Conservation (phyloP, 352 stramenopile species). For the Peronospora destructor region DNA sequence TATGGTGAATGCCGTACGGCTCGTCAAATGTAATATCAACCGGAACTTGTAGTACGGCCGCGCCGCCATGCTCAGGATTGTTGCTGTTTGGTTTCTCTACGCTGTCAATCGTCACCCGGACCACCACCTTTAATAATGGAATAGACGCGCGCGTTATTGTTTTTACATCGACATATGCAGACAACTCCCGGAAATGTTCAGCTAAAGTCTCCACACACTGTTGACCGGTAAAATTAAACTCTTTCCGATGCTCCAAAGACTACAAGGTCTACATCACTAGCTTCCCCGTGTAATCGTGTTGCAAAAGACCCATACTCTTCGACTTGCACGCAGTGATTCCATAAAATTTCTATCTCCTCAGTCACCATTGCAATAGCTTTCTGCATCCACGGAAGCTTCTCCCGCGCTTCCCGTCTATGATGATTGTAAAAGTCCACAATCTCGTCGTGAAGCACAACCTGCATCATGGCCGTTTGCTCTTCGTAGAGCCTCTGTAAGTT, state of each 20-base stretch:
- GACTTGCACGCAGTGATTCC: slow-evolving; percentile 41
- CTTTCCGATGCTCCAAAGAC: slow-evolving; percentile 60
- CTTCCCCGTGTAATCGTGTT: slow-evolving; percentile 50
- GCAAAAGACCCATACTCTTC: slow-evolving; percentile 73
- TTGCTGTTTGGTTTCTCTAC: slow-evolving; percentile 1
- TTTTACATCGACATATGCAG: slow-evolving; percentile 49
- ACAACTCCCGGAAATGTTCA: slow-evolving; percentile 20
- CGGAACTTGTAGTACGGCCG: slow-evolving; percentile 35
- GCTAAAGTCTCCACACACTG: slow-evolving; percentile 42
- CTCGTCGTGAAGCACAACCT: slow-evolving; percentile 73
- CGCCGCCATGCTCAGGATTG: neutral
- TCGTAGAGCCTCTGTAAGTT: slow-evolving; percentile 76
- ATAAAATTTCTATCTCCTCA: slow-evolving; percentile 38
- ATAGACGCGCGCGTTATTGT: slow-evolving; percentile 65
- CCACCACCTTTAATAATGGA: slow-evolving; percentile 70
- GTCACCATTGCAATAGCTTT: slow-evolving; percentile 46
- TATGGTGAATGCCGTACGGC: slow-evolving; percentile 46
- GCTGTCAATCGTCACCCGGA: slow-evolving; percentile 28
- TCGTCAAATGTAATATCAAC: slow-evolving; percentile 84
- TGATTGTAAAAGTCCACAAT: slow-evolving; percentile 57
- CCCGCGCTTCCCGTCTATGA: slow-evolving; percentile 33
- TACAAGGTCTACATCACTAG: slow-evolving; percentile 76
- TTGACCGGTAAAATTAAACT: slow-evolving; percentile 40
- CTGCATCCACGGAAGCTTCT: slow-evolving; percentile 36
- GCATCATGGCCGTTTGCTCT: slow-evolving; percentile 71